phyloP scores from a whole-genome alignment of 1,139 yeast species.

The Protomyces inundatus region DNA sequence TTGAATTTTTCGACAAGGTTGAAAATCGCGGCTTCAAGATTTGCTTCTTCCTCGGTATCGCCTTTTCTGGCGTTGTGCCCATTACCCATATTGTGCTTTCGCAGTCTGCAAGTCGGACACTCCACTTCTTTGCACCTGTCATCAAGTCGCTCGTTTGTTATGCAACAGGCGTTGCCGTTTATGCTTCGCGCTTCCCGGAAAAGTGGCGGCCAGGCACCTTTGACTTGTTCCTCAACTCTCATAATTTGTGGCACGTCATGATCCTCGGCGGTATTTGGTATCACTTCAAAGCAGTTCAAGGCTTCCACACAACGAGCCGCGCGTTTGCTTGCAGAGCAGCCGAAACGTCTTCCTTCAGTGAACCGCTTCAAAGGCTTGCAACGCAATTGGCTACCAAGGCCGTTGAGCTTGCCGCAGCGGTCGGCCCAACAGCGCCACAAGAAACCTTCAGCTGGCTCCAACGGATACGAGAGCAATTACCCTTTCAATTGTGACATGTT shows the following conservation, averaged over 20 bases:
- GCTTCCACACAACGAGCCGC: conserved; percentile 5
- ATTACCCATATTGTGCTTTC: conserved; percentile 53
- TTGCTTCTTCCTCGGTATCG: conserved; percentile 74
- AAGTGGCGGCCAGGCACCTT: conserved; percentile 56
- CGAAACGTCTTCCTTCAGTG: not conserved
- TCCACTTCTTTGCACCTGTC: conserved; percentile 57
- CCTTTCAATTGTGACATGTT: not conserved
- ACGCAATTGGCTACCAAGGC: not conserved
- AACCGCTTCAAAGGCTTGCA: not conserved
- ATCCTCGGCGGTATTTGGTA: conserved; percentile 84
- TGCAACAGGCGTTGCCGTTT: conserved; percentile 74
- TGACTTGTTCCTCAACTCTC: conserved; percentile 82
- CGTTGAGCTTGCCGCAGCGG: not conserved
- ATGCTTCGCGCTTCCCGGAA: conserved; percentile 86
- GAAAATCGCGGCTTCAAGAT: conserved; percentile 76
- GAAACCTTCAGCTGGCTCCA: not conserved
- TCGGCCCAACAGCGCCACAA: not conserved
- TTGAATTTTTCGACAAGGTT: conserved; percentile 80
- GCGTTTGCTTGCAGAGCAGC: conserved; percentile 14
- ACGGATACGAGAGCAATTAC: not conserved
- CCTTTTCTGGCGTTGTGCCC: conserved; percentile 67
- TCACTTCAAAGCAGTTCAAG: conserved; percentile 18
- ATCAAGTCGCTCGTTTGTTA: conserved; percentile 67
- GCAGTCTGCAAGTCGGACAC: conserved; percentile 53
- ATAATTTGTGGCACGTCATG: conserved; percentile 88